phyloP scores from a whole-genome alignment of 352 stramenopile genomes.

The Bremia lactucae region DNA sequence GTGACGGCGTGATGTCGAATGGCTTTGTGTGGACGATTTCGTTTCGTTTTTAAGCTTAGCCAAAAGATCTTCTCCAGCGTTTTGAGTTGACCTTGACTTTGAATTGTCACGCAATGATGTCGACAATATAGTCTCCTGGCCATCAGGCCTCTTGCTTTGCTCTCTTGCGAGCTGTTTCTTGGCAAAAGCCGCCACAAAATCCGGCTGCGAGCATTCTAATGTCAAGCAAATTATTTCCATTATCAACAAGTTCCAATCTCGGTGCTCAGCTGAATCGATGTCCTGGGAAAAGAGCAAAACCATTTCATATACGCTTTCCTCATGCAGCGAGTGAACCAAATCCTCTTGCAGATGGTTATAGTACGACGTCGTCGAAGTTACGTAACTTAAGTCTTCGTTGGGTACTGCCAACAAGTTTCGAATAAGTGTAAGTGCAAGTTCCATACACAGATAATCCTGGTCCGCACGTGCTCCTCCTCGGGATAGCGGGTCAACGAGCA shows the following conservation, averaged over 20 bases:
- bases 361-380: conserved; percentile 72
- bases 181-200: conserved; percentile 45
- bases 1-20: conserved; percentile 42
- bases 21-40: conserved; percentile 21
- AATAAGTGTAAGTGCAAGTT: conserved; percentile 81
- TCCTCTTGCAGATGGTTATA: conserved; percentile 75
- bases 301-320: conserved; percentile 84
- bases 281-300: conserved; percentile 78
- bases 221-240: conserved; percentile 86
- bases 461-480: conserved; percentile 42
- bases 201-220: conserved; percentile 55
- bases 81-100: neutral
- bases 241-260: conserved; percentile 81
- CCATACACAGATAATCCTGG: conserved; percentile 78
- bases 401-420: conserved; percentile 76
- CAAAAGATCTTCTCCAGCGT: conserved; percentile 22
- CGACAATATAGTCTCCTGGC: neutral
- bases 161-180: conserved; percentile 24
- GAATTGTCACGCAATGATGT: neutral
- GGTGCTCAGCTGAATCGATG: conserved; percentile 75
- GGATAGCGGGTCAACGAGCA: conserved; percentile 72
- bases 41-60: conserved; percentile 48
- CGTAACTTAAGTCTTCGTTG: conserved; percentile 66
- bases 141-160: neutral
- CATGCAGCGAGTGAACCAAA: conserved; percentile 61